These are phyloP conservation scores for Amaranthus palmeri DNA, from an alignment of 148 eudicot genomes.

Conservation along the genomic window DNA sequence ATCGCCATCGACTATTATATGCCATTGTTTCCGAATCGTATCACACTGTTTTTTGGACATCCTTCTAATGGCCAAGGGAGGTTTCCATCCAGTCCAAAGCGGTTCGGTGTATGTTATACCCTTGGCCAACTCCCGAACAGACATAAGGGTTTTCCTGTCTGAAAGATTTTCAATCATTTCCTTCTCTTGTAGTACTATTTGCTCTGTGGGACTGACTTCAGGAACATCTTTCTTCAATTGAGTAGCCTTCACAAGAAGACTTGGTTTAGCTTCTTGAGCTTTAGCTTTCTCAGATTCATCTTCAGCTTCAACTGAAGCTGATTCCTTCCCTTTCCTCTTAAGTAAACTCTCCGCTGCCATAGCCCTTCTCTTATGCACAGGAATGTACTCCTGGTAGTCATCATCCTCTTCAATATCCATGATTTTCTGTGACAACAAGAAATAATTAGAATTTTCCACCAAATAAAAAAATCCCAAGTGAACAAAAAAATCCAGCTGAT, in stretches of 20 bases:
- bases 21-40: constrained; percentile 67
- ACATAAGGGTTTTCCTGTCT: constrained; percentile 67
- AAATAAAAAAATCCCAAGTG: no score
- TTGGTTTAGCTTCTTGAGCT: constrained; percentile 54
- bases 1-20: constrained; percentile 82
- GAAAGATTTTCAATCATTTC: constrained; percentile 84
- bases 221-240: constrained; percentile 73
- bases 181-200: constrained; percentile 60
- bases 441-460: not conserved
- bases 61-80: constrained; percentile 13
- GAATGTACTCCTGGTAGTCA: constrained; percentile 65
- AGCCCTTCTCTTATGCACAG: constrained; percentile 74
- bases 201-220: constrained; percentile 57
- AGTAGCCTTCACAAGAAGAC: constrained; percentile 60
- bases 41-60: constrained; percentile 49
- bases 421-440: not conserved
- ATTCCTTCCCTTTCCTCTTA: constrained; percentile 53
- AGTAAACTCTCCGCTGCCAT: constrained; percentile 68
- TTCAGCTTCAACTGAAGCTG: constrained; percentile 22
- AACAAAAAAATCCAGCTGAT: no score
- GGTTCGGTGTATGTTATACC: constrained; percentile 82
- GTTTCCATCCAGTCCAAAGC: constrained; percentile 42
- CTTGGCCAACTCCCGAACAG: constrained; percentile 83
- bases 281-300: constrained; percentile 49
- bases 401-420: constrained; percentile 62